These are phyloP conservation scores for Volvariella surrecta DNA, from an alignment of 1,284 basidiomycete species.

Conservation along the genomic window DNA sequence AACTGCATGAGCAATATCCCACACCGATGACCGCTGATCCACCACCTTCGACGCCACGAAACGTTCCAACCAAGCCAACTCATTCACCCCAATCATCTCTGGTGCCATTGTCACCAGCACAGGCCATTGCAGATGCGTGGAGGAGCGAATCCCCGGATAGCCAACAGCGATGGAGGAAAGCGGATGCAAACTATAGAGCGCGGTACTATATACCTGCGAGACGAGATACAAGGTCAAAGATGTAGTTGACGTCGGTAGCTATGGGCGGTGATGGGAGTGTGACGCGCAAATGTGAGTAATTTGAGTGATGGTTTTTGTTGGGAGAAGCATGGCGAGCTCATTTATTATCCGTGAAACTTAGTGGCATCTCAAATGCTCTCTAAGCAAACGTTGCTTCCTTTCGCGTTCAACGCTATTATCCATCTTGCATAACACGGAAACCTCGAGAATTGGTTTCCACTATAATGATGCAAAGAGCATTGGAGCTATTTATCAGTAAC, in stretches of 20 bases:
- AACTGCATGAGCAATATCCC: constrained; percentile 21
- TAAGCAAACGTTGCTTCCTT: not conserved
- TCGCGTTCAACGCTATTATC: constrained; percentile 6
- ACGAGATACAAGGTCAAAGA: constrained; percentile 31
- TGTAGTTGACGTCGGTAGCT: constrained; percentile 25
- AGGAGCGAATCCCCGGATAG: constrained; percentile 45
- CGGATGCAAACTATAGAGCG: constrained; percentile 38
- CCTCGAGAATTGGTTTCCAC: not conserved
- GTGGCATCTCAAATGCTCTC: constrained; percentile 1
- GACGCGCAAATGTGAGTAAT: constrained; percentile 6
- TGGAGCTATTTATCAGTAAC: not conserved
- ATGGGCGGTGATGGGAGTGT: constrained; percentile 15
- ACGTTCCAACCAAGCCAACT: constrained; percentile 23
- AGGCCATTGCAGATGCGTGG: constrained; percentile 62
- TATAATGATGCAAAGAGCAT: not conserved
- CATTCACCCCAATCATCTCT: constrained; percentile 21
- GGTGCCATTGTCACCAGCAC: constrained; percentile 35
- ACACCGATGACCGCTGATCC: constrained; percentile 37
- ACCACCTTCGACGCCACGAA: constrained; percentile 22
- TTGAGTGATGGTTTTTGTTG: constrained; percentile 2
- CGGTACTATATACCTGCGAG: constrained; percentile 25
- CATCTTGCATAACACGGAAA: not conserved
- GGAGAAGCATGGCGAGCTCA: not conserved
- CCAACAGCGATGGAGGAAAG: constrained; percentile 47
- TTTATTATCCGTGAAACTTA: not conserved